A percentile compares a stretch with the other conserved stretches of the same genome.
phyloP scores from a whole-genome alignment of 768 basidiomycete genomes.

The Panaeolus cyanescens region DNA sequence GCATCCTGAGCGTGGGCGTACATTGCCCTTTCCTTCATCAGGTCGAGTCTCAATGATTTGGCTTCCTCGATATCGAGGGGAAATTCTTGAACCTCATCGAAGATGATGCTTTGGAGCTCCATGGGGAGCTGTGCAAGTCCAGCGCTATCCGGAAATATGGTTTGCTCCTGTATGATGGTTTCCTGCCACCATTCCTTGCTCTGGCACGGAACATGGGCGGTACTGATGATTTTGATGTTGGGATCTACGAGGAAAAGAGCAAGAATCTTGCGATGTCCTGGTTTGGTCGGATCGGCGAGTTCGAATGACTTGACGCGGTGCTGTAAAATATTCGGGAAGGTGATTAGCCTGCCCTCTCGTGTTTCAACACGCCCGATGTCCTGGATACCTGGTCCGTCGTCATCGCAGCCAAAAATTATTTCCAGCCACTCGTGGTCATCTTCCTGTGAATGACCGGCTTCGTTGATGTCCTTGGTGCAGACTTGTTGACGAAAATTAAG shows the following conservation, averaged over 20 bases:
- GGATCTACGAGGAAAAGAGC: constrained; percentile 44
- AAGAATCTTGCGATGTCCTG: constrained; percentile 44
- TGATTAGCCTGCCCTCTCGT: constrained; percentile 34
- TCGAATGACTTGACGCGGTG: constrained; percentile 40
- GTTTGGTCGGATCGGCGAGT: constrained; percentile 35
- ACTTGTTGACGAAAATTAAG: constrained; percentile 24
- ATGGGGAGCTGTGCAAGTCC: constrained; percentile 9
- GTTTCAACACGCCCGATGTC: constrained; percentile 35
- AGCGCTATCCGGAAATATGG: constrained; percentile 1
- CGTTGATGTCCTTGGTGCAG: background rate
- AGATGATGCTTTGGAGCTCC: constrained; percentile 14
- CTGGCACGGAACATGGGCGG: constrained; percentile 30
- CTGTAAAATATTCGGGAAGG: constrained; percentile 44
- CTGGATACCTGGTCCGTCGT: constrained; percentile 25
- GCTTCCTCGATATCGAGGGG: constrained; percentile 27
- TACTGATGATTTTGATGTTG: constrained; percentile 26
- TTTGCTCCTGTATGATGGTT: background rate
- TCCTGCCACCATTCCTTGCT: constrained; percentile 29
- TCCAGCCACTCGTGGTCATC: constrained; percentile 32
- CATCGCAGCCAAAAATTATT: constrained; percentile 25
- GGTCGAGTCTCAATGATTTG: constrained; percentile 22
- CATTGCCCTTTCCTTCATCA: constrained; percentile 32
- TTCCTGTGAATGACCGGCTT: constrained; percentile 14
- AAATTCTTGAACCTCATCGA: constrained; percentile 19
- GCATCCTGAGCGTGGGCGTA: constrained; percentile 15